Conservation (phyloP, 1,139 yeast species). For the Sugiyamaella sp. region DNA sequence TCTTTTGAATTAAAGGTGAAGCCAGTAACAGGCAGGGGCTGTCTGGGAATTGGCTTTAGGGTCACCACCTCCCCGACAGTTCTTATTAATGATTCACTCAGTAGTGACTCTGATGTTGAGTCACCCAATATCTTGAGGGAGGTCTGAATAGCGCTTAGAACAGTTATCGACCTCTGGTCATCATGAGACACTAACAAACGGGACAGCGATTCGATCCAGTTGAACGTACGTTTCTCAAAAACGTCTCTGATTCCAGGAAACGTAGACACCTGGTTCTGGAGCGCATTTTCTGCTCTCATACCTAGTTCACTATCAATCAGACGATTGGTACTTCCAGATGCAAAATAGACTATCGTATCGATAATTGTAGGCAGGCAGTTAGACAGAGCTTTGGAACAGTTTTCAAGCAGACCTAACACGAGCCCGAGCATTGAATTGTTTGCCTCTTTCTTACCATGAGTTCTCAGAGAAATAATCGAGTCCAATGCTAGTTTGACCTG, state of each 20-base stretch:
- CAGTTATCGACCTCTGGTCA: conserved; percentile 26
- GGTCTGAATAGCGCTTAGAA: conserved; percentile 16
- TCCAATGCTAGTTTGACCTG: conserved; percentile 52
- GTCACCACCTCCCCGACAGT: conserved; percentile 11
- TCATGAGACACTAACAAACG: conserved; percentile 37
- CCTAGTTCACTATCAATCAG: neutral
- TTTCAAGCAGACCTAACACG: conserved; percentile 37
- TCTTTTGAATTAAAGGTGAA: conserved; percentile 7
- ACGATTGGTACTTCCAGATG: conserved; percentile 18
- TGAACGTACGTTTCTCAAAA: conserved; percentile 34
- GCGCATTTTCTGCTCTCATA: neutral
- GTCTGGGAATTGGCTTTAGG: conserved; percentile 6
- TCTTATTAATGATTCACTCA: conserved; percentile 14
- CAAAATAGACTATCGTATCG: conserved; percentile 37
- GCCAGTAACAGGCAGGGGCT: conserved; percentile 10
- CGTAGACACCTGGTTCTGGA: neutral
- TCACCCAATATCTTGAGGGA: conserved; percentile 16
- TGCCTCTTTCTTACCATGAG: conserved; percentile 42
- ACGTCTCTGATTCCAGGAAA: conserved; percentile 29
- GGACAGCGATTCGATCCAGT: conserved; percentile 41
- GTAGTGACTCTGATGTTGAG: conserved; percentile 5
- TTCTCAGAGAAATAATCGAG: conserved; percentile 31
- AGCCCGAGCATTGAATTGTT: conserved; percentile 40
- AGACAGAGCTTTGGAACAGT: conserved; percentile 43
- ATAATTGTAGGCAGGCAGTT: conserved; percentile 42